Base-by-base conservation (phyloP, 192 early-diverging fungal genomes). In the Coemansia sp. region DNA sequence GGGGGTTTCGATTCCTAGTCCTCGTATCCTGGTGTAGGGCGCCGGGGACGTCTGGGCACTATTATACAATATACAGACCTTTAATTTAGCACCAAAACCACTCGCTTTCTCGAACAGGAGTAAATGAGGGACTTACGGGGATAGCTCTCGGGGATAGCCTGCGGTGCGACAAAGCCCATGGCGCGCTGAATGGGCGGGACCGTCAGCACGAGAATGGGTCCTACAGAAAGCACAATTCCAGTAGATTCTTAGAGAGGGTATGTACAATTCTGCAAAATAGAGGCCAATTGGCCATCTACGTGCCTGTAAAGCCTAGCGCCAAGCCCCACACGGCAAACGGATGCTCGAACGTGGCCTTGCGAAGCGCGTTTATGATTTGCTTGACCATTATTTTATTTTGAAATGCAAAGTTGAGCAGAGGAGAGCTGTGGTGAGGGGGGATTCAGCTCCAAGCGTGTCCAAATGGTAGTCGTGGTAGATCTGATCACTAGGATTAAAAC, bases 91-190 rank as follows among this genome's bases (percentile, higher is more conserved):
- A n/a, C n/a, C n/a, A n/a, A n/a, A n/a, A n/a, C n/a, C n/a, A n/a
- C n/a, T n/a, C n/a, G n/a, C n/a, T n/a, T n/a, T n/a, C n/a, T n/a
- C n/a, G n/a, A n/a, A n/a, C n/a, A n/a, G n/a, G n/a, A n/a, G n/a
- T n/a, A n/a, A n/a, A n/a, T n/a, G n/a, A n/a, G n/a, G n/a, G n/a
- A 63, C 68, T 70, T 70, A 70, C 68, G 65, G 19, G 71, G 71
- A 43, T 75, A 75, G 46, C 51, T 52, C 37, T 63, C 41, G 27
- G 71, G 71, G 23, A 68, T 38, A 1, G 64, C 56, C 5, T 26
- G 56, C 2, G 64, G 71, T 7, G 65, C 40, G 8, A 64, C 51
- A 51, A 39, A 75, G 7, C 71, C 71, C 15, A 59, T 23, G 18
- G 45, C 53, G 15, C 58, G 33, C 21, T 57, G 64, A 36, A 75